Percentiles rank a stretch among this genome's conserved stretches.
These are phyloP conservation scores for Clathrospora elynae DNA, from an alignment of 2,329 filamentous ascomycete species.

Conservation along the genomic window DNA sequence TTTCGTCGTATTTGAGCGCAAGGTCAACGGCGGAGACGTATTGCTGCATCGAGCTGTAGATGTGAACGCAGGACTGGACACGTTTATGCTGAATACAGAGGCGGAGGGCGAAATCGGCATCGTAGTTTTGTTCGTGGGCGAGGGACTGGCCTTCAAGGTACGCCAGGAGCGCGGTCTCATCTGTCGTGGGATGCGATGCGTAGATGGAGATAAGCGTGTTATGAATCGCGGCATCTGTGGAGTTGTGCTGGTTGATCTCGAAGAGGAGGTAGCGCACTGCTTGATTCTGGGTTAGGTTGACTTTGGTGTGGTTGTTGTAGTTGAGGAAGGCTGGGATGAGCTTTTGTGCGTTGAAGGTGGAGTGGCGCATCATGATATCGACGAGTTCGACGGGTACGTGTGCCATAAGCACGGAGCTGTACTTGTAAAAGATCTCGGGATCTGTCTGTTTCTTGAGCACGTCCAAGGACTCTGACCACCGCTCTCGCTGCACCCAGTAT, in stretches of 20 bases:
- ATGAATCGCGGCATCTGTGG: constrained; percentile 84
- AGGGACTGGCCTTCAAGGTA: constrained; percentile 87
- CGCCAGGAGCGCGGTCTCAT: constrained; percentile 82
- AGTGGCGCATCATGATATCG: constrained; percentile 94
- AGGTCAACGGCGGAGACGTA: constrained; percentile 92
- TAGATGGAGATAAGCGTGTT: constrained; percentile 97
- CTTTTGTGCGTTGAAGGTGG: constrained; percentile 80
- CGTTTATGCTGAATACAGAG: constrained; percentile 94
- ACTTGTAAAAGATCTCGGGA: constrained; percentile 91
- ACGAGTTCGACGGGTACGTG: constrained; percentile 83
- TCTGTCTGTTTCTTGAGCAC: constrained; percentile 94
- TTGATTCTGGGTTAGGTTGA: constrained; percentile 75
- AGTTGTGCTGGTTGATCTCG: constrained; percentile 83
- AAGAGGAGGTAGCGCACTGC: constrained; percentile 92
- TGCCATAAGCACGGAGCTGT: constrained; percentile 95
- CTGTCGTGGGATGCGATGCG: constrained; percentile 79
- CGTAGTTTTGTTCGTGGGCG: constrained; percentile 78
- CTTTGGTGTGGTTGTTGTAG: constrained; percentile 80
- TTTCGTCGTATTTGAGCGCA: constrained; percentile 84
- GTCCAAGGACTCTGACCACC: constrained; percentile 83
- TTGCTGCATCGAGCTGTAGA: constrained; percentile 95
- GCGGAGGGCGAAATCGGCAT: constrained; percentile 93
- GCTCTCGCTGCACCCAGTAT: constrained; percentile 96
- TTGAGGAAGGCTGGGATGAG: constrained; percentile 92
- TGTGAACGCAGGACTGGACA: constrained; percentile 92